Base-by-base conservation (phyloP, 371 early-diverging fungal species). In the Umbelopsis sp. region DNA sequence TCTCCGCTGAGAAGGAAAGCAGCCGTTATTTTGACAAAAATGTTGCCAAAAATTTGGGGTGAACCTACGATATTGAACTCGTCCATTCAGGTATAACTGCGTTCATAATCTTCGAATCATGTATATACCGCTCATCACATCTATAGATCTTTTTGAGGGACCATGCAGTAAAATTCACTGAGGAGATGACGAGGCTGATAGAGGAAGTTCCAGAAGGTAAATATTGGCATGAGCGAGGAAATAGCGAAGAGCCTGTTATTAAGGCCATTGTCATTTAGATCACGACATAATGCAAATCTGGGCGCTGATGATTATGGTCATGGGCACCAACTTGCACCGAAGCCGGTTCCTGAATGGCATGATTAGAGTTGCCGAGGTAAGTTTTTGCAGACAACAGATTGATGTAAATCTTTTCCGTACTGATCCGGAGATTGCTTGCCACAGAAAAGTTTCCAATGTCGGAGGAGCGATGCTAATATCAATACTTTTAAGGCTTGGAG, bases 361-460 rank as follows among this genome's bases (percentile, higher is more conserved):
- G 57, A 57, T 57, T 18, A 57, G 57, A 18, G 57, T 57, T 18
- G 57, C 57, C 12, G 57, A 57, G 14, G 57, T 57, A n/a, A 29
- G 57, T 35, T 1, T 12, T 5, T 25, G 52, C 5, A 37, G 37
- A 18, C 12, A 18, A 25, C 32, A 35, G 7, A 57, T 1, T 24
- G 11, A 0, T 51, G 12, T 29, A 9, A 24, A 11, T 22, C 8
- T 24, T 4, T 35, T 10, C 22, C 35, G 37, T 35, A 12, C 29
- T 57, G 5, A 57, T 11, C 14, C 35, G 12, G 22, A 32, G 41
- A 41, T 41, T 41, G 41, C 41, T 12, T 41, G 41, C 12, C 41
- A 35, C 16, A 57, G 57, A 57, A 57, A 57, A 57, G 57, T n/a
- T 57, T 57, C 35, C 57, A 57, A n/a, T 57, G 57, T 57, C 57